A percentile compares a stretch with the other conserved stretches of the same genome.
Evolutionary conservation across 2,329 filamentous ascomycete genomes (phyloP).

Genomic region (Colletotrichum sp.): DNA sequence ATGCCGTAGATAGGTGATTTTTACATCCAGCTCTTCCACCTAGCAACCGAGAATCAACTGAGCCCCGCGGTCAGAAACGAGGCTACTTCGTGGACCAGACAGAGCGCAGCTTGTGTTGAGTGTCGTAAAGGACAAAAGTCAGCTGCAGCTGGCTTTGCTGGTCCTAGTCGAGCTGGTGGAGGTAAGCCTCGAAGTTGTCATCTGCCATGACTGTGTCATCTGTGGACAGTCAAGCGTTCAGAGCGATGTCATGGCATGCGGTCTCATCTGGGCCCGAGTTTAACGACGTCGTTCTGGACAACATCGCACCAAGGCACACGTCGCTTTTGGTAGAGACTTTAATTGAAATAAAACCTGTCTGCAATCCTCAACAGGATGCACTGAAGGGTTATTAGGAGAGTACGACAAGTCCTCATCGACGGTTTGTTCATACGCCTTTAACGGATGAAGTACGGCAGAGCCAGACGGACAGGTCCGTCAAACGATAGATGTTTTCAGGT

Average conservation of each 20-base stretch:
- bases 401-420: not conserved
- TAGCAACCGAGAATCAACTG: not conserved
- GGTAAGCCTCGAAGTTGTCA: not conserved
- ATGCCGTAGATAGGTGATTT: not conserved
- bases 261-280: not conserved
- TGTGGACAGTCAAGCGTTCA: not conserved
- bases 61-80: not conserved
- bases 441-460: not conserved
- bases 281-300: not conserved
- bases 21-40: not conserved
- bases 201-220: not conserved
- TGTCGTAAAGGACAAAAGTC: not conserved
- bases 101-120: not conserved
- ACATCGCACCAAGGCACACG: not conserved
- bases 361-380: not conserved
- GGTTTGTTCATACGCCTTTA: not conserved
- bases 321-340: not conserved
- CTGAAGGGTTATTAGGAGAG: not conserved
- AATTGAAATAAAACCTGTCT: not conserved
- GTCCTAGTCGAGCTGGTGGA: too few relatives aligned
- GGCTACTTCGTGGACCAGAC: not conserved
- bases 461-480: not conserved
- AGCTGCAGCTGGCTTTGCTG: not conserved
- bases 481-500: fast-evolving
- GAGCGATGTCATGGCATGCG: not conserved